Conservation (phyloP, 176 grass and related monocot genomes). For the Musa beccarii region DNA sequence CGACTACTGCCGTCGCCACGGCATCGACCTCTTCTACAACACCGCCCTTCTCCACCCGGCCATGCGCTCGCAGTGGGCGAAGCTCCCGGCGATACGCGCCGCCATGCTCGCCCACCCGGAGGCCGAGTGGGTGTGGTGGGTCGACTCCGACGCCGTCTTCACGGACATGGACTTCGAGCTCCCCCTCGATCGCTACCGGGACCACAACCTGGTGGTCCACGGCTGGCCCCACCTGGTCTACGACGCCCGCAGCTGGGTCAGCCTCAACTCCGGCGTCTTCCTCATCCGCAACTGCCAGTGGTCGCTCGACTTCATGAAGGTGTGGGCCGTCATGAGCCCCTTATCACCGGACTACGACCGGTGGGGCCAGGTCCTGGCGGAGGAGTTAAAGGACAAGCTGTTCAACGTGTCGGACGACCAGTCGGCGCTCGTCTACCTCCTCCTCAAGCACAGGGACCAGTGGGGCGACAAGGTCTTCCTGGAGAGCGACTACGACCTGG, state of each 20-base stretch:
- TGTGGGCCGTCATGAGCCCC: constrained; percentile 55
- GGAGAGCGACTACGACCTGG: constrained; percentile 57
- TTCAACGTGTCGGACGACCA: constrained; percentile 83
- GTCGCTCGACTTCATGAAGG: constrained; percentile 47
- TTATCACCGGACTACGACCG: constrained; percentile 30
- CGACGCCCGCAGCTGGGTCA: constrained; percentile 45
- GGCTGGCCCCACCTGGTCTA: constrained; percentile 65
- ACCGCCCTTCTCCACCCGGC: constrained; percentile 52
- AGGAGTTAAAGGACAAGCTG: constrained; percentile 56
- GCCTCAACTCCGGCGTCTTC: constrained; percentile 68
- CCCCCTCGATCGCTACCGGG: constrained; percentile 37
- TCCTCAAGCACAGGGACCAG: constrained; percentile 17
- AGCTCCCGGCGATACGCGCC: constrained; percentile 55
- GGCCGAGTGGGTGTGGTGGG: constrained; percentile 95
- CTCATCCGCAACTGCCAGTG: neutral
- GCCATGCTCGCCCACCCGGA: constrained; percentile 87
- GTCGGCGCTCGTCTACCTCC: constrained; percentile 72
- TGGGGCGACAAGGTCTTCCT: constrained; percentile 66
- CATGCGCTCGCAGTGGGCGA: constrained; percentile 71
- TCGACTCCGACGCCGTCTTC: constrained; percentile 86
- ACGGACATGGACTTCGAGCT: constrained; percentile 90
- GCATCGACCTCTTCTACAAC: constrained; percentile 63
- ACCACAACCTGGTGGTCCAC: constrained; percentile 69
- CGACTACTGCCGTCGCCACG: constrained; percentile 81
- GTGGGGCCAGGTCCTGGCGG: constrained; percentile 52